A percentile compares a stretch with the other conserved stretches of the same genome.
Evolutionary conservation across 2,329 filamentous ascomycete species (phyloP).

Genomic region (Coniosporium tulheliwenetii): DNA sequence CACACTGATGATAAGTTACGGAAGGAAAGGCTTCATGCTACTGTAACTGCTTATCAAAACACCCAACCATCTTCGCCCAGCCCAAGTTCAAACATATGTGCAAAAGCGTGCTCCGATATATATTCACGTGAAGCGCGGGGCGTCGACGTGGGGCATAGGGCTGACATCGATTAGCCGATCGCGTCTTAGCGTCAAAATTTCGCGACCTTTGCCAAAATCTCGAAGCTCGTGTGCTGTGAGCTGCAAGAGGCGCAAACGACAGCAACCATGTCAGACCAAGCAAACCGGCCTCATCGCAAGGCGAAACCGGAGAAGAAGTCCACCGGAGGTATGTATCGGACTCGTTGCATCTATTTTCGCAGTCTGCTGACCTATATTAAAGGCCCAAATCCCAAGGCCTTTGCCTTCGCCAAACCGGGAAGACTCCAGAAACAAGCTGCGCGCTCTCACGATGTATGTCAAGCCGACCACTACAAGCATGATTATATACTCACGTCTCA

Average conservation of each 20-base stretch:
- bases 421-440: conserved; percentile 62
- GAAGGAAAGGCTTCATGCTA: too few relatives aligned
- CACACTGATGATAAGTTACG: too few relatives aligned
- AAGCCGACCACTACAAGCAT: not conserved
- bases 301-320: conserved; percentile 79
- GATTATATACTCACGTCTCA: not conserved
- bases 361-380: conserved; percentile 8
- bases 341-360: conserved; percentile 4
- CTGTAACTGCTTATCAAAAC: too few relatives aligned
- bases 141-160: too few relatives aligned
- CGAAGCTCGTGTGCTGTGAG: not conserved
- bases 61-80: too few relatives aligned
- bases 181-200: too few relatives aligned
- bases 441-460: conserved; percentile 51
- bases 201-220: not conserved
- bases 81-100: too few relatives aligned
- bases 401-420: conserved; percentile 69
- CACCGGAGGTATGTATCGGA: conserved; percentile 37
- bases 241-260: conserved; percentile 1
- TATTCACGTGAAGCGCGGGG: too few relatives aligned
- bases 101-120: too few relatives aligned
- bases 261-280: conserved; percentile 59
- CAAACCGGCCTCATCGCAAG: conserved; percentile 72
- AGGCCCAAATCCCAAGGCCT: conserved; percentile 80
- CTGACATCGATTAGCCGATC: too few relatives aligned